Percentiles rank a stretch among this genome's conserved stretches.
These are phyloP conservation scores for Strobilomyces echinocephalus DNA, from an alignment of 768 basidiomycete genomes.

Conservation along the genomic window DNA sequence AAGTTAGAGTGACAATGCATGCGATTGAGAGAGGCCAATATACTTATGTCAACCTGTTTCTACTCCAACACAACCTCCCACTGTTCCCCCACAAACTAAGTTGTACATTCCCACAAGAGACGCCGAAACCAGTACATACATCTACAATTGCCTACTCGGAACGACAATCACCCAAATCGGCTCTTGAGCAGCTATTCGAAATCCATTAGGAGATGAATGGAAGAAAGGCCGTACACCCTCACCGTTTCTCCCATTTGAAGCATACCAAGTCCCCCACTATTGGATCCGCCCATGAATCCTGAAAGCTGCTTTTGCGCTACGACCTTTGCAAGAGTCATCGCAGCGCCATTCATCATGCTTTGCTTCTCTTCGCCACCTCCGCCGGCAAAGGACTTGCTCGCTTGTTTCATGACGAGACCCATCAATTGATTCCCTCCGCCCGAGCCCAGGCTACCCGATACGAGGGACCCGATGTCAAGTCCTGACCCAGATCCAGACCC, in stretches of 20 bases:
- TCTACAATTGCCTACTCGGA: too few relatives aligned
- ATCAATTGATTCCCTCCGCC: constrained; percentile 61
- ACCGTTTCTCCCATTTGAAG: constrained; percentile 53
- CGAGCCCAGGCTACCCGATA: constrained; percentile 36
- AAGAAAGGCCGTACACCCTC: neutral
- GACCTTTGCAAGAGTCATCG: constrained; percentile 81
- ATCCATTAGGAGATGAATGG: neutral
- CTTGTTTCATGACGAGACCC: constrained; percentile 83
- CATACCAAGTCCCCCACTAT: constrained; percentile 64
- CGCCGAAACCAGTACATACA: too few relatives aligned
- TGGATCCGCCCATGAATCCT: constrained; percentile 47
- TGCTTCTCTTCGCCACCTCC: constrained; percentile 64
- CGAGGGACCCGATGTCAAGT: constrained; percentile 21
- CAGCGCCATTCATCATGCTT: constrained; percentile 80
- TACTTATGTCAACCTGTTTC: too few relatives aligned
- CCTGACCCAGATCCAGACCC: constrained; percentile 24
- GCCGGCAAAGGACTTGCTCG: constrained; percentile 65
- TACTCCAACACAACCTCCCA: too few relatives aligned
- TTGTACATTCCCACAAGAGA: too few relatives aligned
- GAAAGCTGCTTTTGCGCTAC: constrained; percentile 58
- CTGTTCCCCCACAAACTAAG: too few relatives aligned
- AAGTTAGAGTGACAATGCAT: too few relatives aligned
- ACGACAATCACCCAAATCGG: too few relatives aligned
- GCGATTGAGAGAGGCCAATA: too few relatives aligned
- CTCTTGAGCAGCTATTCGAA: neutral